Evolutionary conservation across 75 land plant species (phyloP).

Genomic region (Picea glauca): DNA sequence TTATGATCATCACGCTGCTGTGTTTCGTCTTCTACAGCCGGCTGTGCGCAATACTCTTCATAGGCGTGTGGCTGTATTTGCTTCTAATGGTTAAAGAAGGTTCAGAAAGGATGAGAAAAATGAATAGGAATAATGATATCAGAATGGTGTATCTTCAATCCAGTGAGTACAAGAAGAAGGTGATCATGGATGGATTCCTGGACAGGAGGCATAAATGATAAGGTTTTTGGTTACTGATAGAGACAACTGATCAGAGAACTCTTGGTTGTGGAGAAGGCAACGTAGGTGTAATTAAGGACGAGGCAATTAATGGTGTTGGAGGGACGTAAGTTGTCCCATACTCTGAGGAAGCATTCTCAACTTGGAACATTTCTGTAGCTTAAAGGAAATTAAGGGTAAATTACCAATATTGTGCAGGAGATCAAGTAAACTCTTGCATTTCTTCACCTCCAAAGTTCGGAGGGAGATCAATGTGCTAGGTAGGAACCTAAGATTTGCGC

Average conservation of each 20-base stretch:
- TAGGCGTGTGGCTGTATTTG: neutral
- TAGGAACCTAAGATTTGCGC: neutral
- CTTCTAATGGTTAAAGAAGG: neutral
- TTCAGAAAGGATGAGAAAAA: neutral
- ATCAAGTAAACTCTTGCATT: neutral
- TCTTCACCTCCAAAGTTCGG: neutral
- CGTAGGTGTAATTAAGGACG: neutral
- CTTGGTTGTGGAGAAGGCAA: neutral
- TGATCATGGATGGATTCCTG: constrained; percentile 8
- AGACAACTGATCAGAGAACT: no score
- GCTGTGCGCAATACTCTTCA: neutral
- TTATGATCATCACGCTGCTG: neutral
- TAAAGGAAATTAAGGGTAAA: neutral
- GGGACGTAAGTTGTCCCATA: neutral
- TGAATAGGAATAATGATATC: neutral
- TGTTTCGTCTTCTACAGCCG: neutral
- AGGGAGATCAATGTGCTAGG: neutral
- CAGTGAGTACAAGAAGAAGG: constrained; percentile 14
- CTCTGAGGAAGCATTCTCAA: neutral
- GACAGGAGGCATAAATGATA: neutral
- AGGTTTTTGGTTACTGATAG: no score
- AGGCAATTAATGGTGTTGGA: neutral
- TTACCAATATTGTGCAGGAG: neutral
- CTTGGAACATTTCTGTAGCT: neutral
- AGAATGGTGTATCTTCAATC: neutral